Percentiles rank a stretch among this genome's conserved stretches.
Conservation (phyloP, 1,284 basidiomycete genomes). For the Apiotrichum mycotoxinovorans region DNA sequence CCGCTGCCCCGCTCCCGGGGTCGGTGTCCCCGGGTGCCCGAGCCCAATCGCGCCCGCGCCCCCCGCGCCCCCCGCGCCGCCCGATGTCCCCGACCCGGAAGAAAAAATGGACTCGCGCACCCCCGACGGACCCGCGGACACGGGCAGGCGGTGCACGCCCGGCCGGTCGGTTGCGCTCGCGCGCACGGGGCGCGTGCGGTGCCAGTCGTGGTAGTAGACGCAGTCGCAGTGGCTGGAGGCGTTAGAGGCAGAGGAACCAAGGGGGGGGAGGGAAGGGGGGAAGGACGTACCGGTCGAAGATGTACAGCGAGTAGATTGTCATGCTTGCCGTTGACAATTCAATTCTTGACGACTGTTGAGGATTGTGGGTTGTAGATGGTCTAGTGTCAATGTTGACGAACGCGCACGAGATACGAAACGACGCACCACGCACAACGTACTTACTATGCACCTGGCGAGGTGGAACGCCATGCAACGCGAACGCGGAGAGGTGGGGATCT, state of each 20-base stretch:
- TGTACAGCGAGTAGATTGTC: slow-evolving; percentile 83
- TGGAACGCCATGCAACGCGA: background rate
- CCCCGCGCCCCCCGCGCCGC: background rate
- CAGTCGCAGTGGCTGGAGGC: slow-evolving; percentile 73
- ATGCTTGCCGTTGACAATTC: slow-evolving; percentile 52
- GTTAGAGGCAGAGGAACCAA: background rate
- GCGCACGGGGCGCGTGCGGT: slow-evolving; percentile 69
- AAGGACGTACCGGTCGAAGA: slow-evolving; percentile 70
- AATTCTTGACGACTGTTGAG: too few species aligned
- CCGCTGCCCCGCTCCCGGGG: background rate
- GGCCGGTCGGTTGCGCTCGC: slow-evolving; percentile 63
- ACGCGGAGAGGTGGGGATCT: background rate
- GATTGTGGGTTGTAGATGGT: too few species aligned
- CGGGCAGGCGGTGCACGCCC: slow-evolving; percentile 63
- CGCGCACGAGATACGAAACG: too few species aligned
- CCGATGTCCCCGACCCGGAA: background rate
- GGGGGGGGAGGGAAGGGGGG: background rate
- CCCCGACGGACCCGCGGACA: slow-evolving; percentile 11
- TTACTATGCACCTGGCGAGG: too few species aligned
- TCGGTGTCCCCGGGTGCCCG: background rate
- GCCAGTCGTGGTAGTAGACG: slow-evolving; percentile 92
- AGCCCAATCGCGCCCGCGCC: background rate
- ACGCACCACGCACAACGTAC: background rate
- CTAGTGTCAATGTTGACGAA: too few species aligned
- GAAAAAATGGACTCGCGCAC: slow-evolving; percentile 34